Conservation (phyloP, 2,329 filamentous ascomycete genomes). For the Cercospora berteroae region DNA sequence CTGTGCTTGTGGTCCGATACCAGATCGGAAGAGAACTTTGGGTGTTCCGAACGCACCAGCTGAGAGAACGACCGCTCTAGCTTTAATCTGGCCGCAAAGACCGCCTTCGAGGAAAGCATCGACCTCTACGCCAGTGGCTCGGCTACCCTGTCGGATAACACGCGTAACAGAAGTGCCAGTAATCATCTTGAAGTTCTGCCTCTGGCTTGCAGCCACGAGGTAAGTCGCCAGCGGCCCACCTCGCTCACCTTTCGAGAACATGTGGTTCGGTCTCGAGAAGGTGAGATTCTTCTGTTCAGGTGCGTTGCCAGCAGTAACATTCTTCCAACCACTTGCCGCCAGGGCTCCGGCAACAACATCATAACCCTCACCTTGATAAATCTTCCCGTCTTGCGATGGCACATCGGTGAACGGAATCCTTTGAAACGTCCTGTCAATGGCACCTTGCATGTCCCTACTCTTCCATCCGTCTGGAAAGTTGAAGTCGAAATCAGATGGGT, state of each 20-base stretch:
- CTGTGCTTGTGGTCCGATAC: slow-evolving; percentile 58
- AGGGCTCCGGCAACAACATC: slow-evolving; percentile 62
- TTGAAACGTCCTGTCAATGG: slow-evolving; percentile 62
- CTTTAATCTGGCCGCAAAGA: slow-evolving; percentile 58
- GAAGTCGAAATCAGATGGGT: slow-evolving; percentile 65
- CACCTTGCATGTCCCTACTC: slow-evolving; percentile 58
- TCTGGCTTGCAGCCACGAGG: slow-evolving; percentile 59
- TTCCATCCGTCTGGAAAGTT: slow-evolving; percentile 74
- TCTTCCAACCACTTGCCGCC: slow-evolving; percentile 59
- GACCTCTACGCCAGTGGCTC: slow-evolving; percentile 67
- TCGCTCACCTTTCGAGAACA: slow-evolving; percentile 65
- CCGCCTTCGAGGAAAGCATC: slow-evolving; percentile 55
- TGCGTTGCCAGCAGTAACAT: slow-evolving; percentile 59
- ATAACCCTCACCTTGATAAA: slow-evolving; percentile 67
- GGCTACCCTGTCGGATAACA: slow-evolving; percentile 61
- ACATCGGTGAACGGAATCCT: slow-evolving; percentile 68
- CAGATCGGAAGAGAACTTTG: slow-evolving; percentile 64
- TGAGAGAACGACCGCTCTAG: slow-evolving; percentile 58
- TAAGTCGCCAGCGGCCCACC: slow-evolving; percentile 71
- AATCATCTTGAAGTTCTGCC: slow-evolving; percentile 66
- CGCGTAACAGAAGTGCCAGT: slow-evolving; percentile 65
- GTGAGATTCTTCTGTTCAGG: slow-evolving; percentile 65
- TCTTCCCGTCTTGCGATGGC: slow-evolving; percentile 64
- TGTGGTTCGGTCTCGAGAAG: slow-evolving; percentile 64
- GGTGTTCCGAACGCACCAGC: slow-evolving; percentile 62